A percentile compares a stretch with the other conserved stretches of the same genome.
phyloP scores from a whole-genome alignment of 768 basidiomycete species.

The Cubamyces sp. region DNA sequence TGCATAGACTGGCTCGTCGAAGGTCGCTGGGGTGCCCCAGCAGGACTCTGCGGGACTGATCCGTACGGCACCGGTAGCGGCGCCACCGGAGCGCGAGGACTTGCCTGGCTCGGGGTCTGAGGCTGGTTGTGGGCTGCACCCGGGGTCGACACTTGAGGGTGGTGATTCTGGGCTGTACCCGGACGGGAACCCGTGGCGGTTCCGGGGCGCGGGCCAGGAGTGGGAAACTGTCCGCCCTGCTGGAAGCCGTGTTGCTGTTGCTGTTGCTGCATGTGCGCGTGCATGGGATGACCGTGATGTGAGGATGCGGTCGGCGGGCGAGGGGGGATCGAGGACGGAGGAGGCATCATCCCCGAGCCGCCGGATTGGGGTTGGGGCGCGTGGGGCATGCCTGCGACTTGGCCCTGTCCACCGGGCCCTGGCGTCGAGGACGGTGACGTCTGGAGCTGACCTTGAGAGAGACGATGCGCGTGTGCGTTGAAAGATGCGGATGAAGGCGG shows the following conservation, averaged over 20 bases:
- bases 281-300: slow-evolving; percentile 24
- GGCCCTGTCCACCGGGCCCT: slow-evolving; percentile 14
- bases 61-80: slow-evolving; percentile 30
- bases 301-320: slow-evolving; percentile 31
- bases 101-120: slow-evolving; percentile 11
- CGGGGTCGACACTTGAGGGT: slow-evolving; percentile 22
- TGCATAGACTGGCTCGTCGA: slow-evolving; percentile 35
- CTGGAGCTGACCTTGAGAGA: slow-evolving; percentile 29
- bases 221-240: slow-evolving; percentile 15
- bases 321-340: slow-evolving; percentile 33
- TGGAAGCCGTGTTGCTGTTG: slow-evolving; percentile 20
- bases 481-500: slow-evolving; percentile 27
- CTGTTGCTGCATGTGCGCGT: slow-evolving; percentile 24
- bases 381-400: slow-evolving; percentile 24
- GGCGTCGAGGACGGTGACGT: slow-evolving; percentile 20
- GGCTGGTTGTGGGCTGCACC: not conserved
- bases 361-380: slow-evolving; percentile 17
- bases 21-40: slow-evolving; percentile 31
- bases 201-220: slow-evolving; percentile 26
- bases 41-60: slow-evolving; percentile 18
- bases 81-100: slow-evolving; percentile 13
- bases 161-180: slow-evolving; percentile 19
- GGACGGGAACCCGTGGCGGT: slow-evolving; percentile 24
- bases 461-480: slow-evolving; percentile 22
- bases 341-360: slow-evolving; percentile 27